Percentiles rank a stretch among this genome's conserved stretches.
Conservation (phyloP, 106 monocot species). For the Chionographis japonica region DNA sequence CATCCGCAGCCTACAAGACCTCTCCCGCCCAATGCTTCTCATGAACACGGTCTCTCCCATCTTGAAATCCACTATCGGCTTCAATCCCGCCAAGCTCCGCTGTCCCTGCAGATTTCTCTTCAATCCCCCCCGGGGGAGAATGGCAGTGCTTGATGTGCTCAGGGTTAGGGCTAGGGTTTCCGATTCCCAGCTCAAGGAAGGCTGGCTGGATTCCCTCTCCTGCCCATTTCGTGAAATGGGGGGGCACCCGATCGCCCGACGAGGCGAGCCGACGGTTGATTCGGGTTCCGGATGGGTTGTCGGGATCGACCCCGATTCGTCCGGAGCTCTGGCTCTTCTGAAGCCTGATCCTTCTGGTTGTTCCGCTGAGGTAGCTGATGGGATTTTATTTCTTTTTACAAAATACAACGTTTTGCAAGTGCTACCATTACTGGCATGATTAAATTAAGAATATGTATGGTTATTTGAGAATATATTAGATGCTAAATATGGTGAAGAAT, state of each 20-base stretch:
- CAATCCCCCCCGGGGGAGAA: neutral
- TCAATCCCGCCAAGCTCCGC: neutral
- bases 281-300: constrained; percentile 36
- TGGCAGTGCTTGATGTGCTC: neutral
- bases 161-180: constrained; percentile 17
- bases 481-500: too few species aligned
- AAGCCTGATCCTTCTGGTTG: constrained; percentile 28
- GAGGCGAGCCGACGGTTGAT: neutral
- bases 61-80: neutral
- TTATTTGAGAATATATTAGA: too few species aligned
- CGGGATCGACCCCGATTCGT: constrained; percentile 73
- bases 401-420: neutral
- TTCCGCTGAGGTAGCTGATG: constrained; percentile 37
- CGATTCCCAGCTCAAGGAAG: constrained; percentile 34
- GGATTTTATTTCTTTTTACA: neutral
- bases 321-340: constrained; percentile 66
- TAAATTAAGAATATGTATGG: too few species aligned
- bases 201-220: constrained; percentile 65
- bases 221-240: constrained; percentile 24
- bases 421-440: neutral
- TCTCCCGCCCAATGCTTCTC: neutral
- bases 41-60: constrained; percentile 6
- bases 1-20: too few species aligned
- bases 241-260: neutral
- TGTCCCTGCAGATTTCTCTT: neutral